Evolutionary conservation across 805 yeast genomes (phyloP).

Genomic region (Saturnispora sekii): DNA sequence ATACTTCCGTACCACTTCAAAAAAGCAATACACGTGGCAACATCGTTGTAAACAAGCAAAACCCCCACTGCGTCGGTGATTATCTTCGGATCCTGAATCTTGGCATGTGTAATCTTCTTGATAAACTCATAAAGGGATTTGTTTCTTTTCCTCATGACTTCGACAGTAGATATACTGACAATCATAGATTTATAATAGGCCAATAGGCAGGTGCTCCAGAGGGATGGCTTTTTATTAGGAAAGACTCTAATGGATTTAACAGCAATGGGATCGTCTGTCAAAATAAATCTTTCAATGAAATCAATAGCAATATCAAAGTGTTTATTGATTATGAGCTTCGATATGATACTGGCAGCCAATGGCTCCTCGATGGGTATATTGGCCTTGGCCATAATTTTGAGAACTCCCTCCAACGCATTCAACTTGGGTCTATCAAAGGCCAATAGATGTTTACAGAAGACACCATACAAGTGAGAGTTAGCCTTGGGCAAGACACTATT

Average conservation of each 20-base stretch:
- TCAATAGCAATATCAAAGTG: conserved; percentile 25
- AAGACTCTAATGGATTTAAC: conserved; percentile 2
- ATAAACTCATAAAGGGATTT: conserved; percentile 14
- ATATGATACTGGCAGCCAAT: conserved; percentile 30
- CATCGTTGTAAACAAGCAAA: conserved; percentile 21
- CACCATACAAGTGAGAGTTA: conserved; percentile 32
- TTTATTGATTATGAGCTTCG: conserved; percentile 23
- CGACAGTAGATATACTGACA: conserved; percentile 4
- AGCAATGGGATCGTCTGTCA: conserved; percentile 10
- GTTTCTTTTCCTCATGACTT: conserved; percentile 8
- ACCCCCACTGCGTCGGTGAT: conserved; percentile 13
- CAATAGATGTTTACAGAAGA: conserved; percentile 29
- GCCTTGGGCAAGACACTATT: conserved; percentile 28
- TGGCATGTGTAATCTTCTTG: conserved; percentile 11
- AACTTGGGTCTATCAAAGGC: conserved; percentile 21
- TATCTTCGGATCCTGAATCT: conserved; percentile 5
- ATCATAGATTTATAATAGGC: conserved; percentile 10
- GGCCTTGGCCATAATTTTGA: conserved; percentile 24
- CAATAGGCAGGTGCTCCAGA: conserved; percentile 7
- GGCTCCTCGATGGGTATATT: conserved; percentile 27
- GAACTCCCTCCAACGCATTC: conserved; percentile 22
- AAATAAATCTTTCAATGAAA: conserved; percentile 25
- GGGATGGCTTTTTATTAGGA: conserved; percentile 1
- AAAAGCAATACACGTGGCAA: conserved; percentile 6
- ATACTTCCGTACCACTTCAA: conserved; percentile 1